A percentile compares a stretch with the other conserved stretches of the same genome.
Evolutionary conservation across 768 basidiomycete genomes (phyloP).

Genomic region (Pulveroboletus ravenelii): DNA sequence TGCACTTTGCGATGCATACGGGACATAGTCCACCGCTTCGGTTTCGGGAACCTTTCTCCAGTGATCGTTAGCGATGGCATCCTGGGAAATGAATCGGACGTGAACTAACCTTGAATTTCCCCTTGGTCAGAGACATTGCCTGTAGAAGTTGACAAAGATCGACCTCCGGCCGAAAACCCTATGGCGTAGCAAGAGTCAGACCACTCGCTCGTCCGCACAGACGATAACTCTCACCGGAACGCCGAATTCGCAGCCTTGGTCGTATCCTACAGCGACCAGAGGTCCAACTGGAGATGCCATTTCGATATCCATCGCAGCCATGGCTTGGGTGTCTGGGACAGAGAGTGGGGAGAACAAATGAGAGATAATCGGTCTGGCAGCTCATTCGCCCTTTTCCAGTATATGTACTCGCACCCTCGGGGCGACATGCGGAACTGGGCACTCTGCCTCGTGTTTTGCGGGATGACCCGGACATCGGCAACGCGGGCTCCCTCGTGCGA

Average conservation of each 20-base stretch:
- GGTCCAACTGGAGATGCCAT: conserved; percentile 32
- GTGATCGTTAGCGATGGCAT: conserved; percentile 14
- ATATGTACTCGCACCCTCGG: conserved; percentile 24
- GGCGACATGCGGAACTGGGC: conserved; percentile 23
- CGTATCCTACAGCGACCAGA: conserved; percentile 21
- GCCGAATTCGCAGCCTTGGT: conserved; percentile 15
- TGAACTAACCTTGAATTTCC: conserved; percentile 27
- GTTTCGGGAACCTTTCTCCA: conserved; percentile 33
- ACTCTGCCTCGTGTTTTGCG: conserved; percentile 27
- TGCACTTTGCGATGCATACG: conserved; percentile 29
- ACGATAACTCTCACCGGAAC: conserved; percentile 19
- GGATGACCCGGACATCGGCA: conserved; percentile 10
- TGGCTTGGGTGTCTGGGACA: conserved; percentile 3
- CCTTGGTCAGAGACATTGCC: conserved; percentile 44
- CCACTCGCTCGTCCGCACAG: background rate
- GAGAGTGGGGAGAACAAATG: background rate
- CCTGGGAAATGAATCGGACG: background rate
- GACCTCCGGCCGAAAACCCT: conserved; percentile 31
- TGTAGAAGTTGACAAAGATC: conserved; percentile 53
- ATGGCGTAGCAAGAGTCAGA: conserved; percentile 1
- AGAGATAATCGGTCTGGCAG: conserved; percentile 15
- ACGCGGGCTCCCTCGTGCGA: background rate
- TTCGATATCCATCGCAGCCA: conserved; percentile 29
- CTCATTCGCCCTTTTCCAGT: conserved; percentile 8
- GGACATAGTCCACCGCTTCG: conserved; percentile 19